A percentile compares a stretch with the other conserved stretches of the same genome.
Evolutionary conservation across 208 protist species (phyloP).

Genomic region (Zelonia costaricensis): DNA sequence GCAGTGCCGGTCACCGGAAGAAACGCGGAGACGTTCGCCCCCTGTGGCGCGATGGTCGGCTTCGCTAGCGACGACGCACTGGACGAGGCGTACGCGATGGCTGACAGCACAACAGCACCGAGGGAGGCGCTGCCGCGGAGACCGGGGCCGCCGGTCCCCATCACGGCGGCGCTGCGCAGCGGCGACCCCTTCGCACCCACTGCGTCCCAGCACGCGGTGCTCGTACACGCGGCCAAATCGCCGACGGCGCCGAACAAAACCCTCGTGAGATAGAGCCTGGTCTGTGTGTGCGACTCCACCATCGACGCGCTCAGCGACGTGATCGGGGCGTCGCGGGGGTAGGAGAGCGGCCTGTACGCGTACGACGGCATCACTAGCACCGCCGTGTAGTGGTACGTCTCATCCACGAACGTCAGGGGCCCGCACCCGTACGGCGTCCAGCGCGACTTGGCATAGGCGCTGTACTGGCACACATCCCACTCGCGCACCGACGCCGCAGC

Average conservation of each 20-base stretch:
- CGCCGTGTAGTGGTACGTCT: slow-evolving; percentile 27
- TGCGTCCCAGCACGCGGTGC: neutral
- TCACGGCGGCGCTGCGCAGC: slow-evolving; percentile 27
- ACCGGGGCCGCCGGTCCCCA: slow-evolving; percentile 13
- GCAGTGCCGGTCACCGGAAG: neutral
- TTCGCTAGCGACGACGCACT: slow-evolving; percentile 4
- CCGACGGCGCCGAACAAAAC: slow-evolving; percentile 28
- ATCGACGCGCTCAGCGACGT: slow-evolving; percentile 1
- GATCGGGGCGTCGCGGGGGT: slow-evolving; percentile 22
- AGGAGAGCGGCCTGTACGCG: slow-evolving; percentile 20
- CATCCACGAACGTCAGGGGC: slow-evolving; percentile 28
- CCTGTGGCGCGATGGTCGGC: neutral
- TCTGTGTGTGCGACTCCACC: slow-evolving; percentile 13
- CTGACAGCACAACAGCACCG: slow-evolving; percentile 4
- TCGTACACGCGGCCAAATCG: slow-evolving; percentile 4
- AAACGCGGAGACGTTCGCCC: neutral
- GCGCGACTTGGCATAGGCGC: neutral
- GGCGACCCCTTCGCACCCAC: neutral
- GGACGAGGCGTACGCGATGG: slow-evolving; percentile 7
- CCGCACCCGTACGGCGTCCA: slow-evolving; percentile 18
- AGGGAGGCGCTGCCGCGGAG: slow-evolving; percentile 29
- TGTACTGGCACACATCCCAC: slow-evolving; percentile 23
- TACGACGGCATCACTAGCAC: slow-evolving; percentile 34
- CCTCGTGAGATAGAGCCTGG: slow-evolving; percentile 11
- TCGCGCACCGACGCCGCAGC: neutral